Evolutionary conservation across 805 yeast genomes (phyloP), one percentile per base, ranked within the genome.

Genomic region (Cyberlindnera maclurae): DNA sequence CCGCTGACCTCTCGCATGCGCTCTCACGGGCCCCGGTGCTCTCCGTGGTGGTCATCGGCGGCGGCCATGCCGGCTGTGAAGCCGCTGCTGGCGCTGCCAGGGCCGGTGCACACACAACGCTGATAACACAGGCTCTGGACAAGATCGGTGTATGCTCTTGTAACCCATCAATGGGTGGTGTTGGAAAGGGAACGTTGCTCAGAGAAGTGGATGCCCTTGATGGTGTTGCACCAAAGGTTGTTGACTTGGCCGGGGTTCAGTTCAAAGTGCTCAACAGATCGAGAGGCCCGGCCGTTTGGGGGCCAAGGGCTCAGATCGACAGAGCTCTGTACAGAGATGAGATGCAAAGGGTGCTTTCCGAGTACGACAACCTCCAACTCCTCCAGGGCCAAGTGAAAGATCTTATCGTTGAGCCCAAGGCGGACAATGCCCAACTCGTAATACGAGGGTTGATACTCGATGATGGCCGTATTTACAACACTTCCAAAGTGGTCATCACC

Each of bases 21-120:
- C 36, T 54, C 12, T 4, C 20, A 6, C 26, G 36, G 3, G 45
- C 58, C 1, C 35, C 43, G 26, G 49, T 46, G 9, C 45, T 55
- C 34, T 90, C 88, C 0, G 96, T 88, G 0, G 71, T 90, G 2
- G 90, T 93, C 4, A 77, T 93, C 15, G 99, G 99, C 4, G 99
- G 95, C 11, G 99, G 99, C 0, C 99, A 93, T 65, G 98, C 98
- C 27, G 99, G 99, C 11, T 81, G 95, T 50, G 99, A 93, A 60
- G 98, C 99, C 0, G 93, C 96, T 3, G 71, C 96, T 0, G 97
- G 90, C 0, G 70, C 96, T 1, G 95, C 97, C 1, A 68, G 99
- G 45, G 56, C 84, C 1, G 97, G 97, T 0, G 72, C 81, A 2
- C 44, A 54, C 3, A 82, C 95, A 0, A 65, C 79, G 2, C 65